Evolutionary conservation across 2,329 filamentous ascomycete genomes (phyloP).

Genomic region (Penicillium psychrosexuale): DNA sequence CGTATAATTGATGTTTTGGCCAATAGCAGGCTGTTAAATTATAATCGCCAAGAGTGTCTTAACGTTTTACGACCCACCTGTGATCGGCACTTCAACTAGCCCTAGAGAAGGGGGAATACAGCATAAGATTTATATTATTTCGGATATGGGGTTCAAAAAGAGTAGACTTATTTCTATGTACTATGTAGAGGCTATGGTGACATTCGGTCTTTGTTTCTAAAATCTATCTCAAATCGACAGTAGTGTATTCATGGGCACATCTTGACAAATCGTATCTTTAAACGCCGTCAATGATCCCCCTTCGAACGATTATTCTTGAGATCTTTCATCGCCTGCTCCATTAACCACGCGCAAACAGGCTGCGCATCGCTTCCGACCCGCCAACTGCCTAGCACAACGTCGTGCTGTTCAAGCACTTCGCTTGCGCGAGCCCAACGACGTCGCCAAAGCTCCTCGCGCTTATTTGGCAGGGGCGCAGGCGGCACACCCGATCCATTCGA

Average conservation of each 20-base stretch:
- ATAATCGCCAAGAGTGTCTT: not conserved
- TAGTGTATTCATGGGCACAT: not conserved
- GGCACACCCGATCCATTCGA: conserved; percentile 15
- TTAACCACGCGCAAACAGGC: conserved; percentile 44
- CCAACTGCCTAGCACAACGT: conserved; percentile 47
- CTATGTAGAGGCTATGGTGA: not conserved
- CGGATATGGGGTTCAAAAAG: no score
- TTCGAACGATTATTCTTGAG: conserved; percentile 3
- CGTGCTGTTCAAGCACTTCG: conserved; percentile 41
- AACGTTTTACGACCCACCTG: not conserved
- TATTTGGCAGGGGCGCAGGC: conserved; percentile 40
- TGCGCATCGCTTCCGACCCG: conserved; percentile 46
- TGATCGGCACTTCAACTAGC: not conserved
- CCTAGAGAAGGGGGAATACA: not conserved
- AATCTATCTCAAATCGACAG: not conserved
- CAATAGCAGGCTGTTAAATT: not conserved
- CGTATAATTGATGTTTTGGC: not conserved
- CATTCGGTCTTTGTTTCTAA: not conserved
- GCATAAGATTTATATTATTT: no score
- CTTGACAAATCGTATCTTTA: not conserved
- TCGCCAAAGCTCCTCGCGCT: conserved; percentile 50
- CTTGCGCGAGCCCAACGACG: conserved; percentile 48
- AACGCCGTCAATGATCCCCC: not conserved
- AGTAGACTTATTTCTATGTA: not conserved
- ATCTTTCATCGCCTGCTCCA: conserved; percentile 39